Percentiles rank a stretch among this genome's conserved stretches.
Evolutionary conservation across 345 rosid species (phyloP).

Genomic region (Pseudoturritis turrita): DNA sequence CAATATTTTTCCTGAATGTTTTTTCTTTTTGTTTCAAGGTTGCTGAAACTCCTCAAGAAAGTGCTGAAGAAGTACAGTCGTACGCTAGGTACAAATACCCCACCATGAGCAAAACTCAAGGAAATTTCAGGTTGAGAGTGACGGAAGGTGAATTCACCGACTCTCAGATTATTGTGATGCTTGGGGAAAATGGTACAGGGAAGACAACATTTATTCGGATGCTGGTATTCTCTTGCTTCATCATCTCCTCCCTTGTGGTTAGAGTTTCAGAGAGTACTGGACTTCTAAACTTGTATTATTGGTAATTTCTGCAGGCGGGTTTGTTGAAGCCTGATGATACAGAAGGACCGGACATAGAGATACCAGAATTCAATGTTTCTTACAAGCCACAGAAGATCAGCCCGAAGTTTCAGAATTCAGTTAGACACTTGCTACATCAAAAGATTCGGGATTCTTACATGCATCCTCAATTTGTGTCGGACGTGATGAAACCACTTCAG

Average conservation of each 20-base stretch:
- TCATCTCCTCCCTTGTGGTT: neutral
- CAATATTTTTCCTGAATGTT: neutral
- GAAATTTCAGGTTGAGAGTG: constrained; percentile 72
- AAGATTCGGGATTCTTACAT: constrained; percentile 87
- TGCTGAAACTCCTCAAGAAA: constrained; percentile 96
- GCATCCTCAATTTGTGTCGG: constrained; percentile 96
- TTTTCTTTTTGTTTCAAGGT: constrained; percentile 50
- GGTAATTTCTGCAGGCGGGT: constrained; percentile 64
- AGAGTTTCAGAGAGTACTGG: neutral
- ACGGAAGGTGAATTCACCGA: constrained; percentile 97
- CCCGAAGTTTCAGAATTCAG: constrained; percentile 70
- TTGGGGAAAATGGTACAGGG: constrained; percentile 99
- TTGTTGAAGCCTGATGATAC: constrained; percentile 72
- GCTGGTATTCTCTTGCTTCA: constrained; percentile 60
- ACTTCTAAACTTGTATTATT: constrained; percentile 5
- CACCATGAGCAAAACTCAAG: constrained; percentile 84
- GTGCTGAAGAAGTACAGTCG: constrained; percentile 82
- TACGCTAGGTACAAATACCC: constrained; percentile 96
- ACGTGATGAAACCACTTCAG: constrained; percentile 97
- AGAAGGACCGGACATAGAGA: constrained; percentile 76
- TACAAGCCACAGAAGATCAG: constrained; percentile 99
- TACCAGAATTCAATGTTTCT: constrained; percentile 94
- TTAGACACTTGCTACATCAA: constrained; percentile 78
- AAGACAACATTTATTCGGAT: constrained; percentile 96
- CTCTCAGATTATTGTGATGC: constrained; percentile 95